Base-by-base conservation (phyloP, 2,329 filamentous ascomycete species). In the Hypoxylon sp. region DNA sequence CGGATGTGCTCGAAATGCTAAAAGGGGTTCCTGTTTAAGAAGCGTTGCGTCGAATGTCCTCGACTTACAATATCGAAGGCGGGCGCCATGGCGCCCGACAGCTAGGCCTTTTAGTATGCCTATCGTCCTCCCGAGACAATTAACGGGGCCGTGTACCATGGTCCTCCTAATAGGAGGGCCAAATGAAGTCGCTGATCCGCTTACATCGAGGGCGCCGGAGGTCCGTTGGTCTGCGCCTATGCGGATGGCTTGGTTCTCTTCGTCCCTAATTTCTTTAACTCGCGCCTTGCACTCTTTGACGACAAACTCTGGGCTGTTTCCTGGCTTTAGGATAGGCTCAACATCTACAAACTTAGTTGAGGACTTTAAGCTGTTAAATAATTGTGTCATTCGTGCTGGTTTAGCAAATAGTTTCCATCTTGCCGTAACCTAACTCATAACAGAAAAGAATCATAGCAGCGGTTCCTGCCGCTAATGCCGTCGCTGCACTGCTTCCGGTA, bases 391-490 rank as follows among this genome's bases (percentile, higher is more conserved):
- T 13, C 63, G 57, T 5, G 42, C 63, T 10, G 63, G 63, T 26
- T 66, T 66, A 3, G 57, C 63, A 3, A 3, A 66, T 66, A 5
- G 57, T 61, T 48, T 66, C 57, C 57, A 66, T 66, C 44, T 57
- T 60, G 11, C 63, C 63, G 14, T 61, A 57, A 6, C 63, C 63
- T 19, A 66, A 52, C 26, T 66, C 63, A 33, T 59, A 39, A 24
- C 68, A 71, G 17, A 64, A 58, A 4, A 71, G 55, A 3, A 66
- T 66, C 52, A 69, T 59, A 13, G 68, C 66, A 14, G 53, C 50
- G 3, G 60, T 50, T 2, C 65, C 68, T 2, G 68, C 62, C 0
- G 68, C 68, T 14, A 71, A 54, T 3, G 68, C 65, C 5, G 68
- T 66, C 10, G 68, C 58, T 4, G 63, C 68, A 13, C 57, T 63